These are phyloP conservation scores for Quercus phellos DNA, from an alignment of 331 rosid genomes.

Conservation along the genomic window DNA sequence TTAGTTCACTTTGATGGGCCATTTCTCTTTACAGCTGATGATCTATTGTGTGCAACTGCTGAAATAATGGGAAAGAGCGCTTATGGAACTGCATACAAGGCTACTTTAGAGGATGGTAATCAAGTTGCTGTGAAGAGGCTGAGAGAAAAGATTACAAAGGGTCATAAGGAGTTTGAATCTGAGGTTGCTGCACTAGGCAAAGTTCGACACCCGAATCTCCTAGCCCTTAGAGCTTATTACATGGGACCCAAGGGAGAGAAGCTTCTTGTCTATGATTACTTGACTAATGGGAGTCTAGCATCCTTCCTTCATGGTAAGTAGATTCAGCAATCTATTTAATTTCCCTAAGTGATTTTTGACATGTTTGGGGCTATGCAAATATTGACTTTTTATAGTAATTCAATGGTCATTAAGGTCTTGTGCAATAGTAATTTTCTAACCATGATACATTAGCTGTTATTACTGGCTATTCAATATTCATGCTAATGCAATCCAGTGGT, in stretches of 20 bases:
- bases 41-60: conserved; percentile 83
- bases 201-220: conserved; percentile 68
- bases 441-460: too few relatives aligned
- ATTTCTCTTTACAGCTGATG: conserved; percentile 84
- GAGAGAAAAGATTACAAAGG: conserved; percentile 83
- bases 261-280: conserved; percentile 90
- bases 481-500: neutral
- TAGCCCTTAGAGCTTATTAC: conserved; percentile 83
- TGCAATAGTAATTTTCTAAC: too few relatives aligned
- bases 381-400: too few relatives aligned
- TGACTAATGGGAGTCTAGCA: conserved; percentile 79
- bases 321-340: neutral
- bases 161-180: conserved; percentile 74
- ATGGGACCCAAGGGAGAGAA: conserved; percentile 95
- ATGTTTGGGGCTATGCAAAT: too few relatives aligned
- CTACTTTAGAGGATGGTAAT: conserved; percentile 78
- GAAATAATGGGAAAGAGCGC: conserved; percentile 94
- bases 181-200: conserved; percentile 82
- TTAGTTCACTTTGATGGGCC: conserved; percentile 92
- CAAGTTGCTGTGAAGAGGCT: conserved; percentile 86
- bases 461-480: neutral
- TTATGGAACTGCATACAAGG: conserved; percentile 86
- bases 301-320: conserved; percentile 86
- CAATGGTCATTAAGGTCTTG: too few relatives aligned
- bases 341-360: neutral